Conservation (phyloP, 73 alveolate genomes). For the Tetrahymena thermophila region DNA sequence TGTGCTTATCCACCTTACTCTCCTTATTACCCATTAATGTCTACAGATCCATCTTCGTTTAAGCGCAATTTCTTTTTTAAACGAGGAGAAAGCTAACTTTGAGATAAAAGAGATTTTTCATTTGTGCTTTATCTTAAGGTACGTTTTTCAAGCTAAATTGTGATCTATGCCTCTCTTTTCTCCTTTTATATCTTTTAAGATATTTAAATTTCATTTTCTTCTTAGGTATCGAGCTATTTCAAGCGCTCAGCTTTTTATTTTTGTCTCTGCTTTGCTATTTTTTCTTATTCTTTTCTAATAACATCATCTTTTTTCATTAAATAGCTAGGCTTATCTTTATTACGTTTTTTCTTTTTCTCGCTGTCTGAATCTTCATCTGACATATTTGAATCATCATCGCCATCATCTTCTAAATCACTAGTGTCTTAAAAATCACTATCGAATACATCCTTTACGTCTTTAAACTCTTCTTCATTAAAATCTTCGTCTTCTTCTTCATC, state of each 20-base stretch:
- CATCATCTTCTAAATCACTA: not conserved
- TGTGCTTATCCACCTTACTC: not conserved
- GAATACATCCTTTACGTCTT: not conserved
- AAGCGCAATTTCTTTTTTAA: not conserved
- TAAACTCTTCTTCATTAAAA: not conserved
- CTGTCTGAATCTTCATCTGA: not conserved
- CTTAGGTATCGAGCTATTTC: not conserved
- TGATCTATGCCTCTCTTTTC: not conserved
- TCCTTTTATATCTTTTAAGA: not conserved
- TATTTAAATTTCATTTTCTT: not conserved
- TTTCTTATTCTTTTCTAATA: not conserved
- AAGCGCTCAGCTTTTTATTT: not conserved
- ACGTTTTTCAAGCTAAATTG: not conserved
- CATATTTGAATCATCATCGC: not conserved
- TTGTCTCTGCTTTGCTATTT: not conserved
- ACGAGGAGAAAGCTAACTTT: not conserved
- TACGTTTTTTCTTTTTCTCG: not conserved
- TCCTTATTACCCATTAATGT: not conserved
- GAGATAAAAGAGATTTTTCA: not conserved
- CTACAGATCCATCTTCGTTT: not conserved
- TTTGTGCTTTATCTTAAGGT: not conserved
- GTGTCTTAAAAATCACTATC: not conserved
- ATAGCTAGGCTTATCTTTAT: not conserved
- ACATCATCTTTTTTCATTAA: not conserved
- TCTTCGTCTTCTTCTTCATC: not conserved